Conservation (phyloP, 805 yeast genomes). For the Saccharomyces kudriavzevii region DNA sequence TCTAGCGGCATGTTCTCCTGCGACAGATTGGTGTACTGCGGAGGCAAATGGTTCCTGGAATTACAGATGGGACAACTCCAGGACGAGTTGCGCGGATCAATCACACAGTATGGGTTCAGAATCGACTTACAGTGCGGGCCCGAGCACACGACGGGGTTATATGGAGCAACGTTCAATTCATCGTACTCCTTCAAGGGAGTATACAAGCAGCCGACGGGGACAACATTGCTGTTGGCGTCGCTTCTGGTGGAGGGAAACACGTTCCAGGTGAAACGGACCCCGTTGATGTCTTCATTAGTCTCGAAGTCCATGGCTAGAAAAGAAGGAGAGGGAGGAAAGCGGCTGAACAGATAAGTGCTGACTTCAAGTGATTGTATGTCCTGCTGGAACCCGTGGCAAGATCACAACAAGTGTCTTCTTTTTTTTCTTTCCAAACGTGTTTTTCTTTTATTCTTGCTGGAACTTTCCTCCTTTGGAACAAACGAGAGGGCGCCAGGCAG, state of each 20-base stretch:
- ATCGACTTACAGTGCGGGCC: constrained; percentile 71
- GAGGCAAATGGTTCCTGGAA: constrained; percentile 70
- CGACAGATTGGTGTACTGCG: constrained; percentile 69
- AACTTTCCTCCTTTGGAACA: background rate
- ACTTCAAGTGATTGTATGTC: background rate
- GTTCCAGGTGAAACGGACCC: constrained; percentile 72
- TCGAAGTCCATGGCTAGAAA: constrained; percentile 38
- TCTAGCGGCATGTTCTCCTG: constrained; percentile 77
- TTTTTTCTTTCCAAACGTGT: background rate
- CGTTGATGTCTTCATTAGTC: constrained; percentile 61
- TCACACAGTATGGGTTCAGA: constrained; percentile 77
- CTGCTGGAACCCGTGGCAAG: background rate
- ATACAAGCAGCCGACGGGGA: constrained; percentile 89
- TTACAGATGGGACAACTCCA: constrained; percentile 87
- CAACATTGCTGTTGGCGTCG: constrained; percentile 85
- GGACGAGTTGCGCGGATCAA: constrained; percentile 63
- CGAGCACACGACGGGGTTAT: constrained; percentile 80
- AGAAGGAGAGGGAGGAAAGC: background rate
- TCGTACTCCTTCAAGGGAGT: constrained; percentile 84
- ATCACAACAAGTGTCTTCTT: background rate
- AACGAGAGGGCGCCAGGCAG: background rate
- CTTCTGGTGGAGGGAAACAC: constrained; percentile 81
- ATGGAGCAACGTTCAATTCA: constrained; percentile 67
- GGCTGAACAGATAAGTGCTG: background rate
- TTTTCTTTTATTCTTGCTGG: background rate